Base-by-base conservation (phyloP, 2,329 filamentous ascomycete genomes). In the Cytospora mali region DNA sequence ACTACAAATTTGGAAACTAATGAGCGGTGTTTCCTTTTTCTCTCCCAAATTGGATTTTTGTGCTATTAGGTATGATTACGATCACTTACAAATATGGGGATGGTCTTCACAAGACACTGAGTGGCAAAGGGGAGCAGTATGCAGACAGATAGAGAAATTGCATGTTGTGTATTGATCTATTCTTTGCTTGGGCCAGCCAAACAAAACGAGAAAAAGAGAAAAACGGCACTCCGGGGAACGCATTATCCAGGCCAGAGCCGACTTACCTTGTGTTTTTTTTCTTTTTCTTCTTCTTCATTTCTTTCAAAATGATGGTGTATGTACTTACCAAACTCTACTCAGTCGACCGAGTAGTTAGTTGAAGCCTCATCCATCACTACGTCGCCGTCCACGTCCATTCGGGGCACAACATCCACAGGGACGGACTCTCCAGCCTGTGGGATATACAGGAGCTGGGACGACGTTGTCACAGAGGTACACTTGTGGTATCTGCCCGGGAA, bases 101-200 rank as follows among this genome's bases (percentile, higher is more conserved):
- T 10, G 42, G n/a, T 13, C n/a, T 21, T 23, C 42, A 46, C n/a
- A 35, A 39, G 51, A 28, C 42, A 39, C 33, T 55, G 14, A 48
- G 18, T 6, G 23, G 52, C 35, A 14, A 18, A 9, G 14, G 48
- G 25, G 48, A 53, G 48, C 21, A 33, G 33, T 27, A 31, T 33
- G 33, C 42, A 42, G 18, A 55, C 27, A 42, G 51, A 52, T 63
- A 58, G 39, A 55, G 16, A 27, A 10, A 9, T 59, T 35, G n/a
- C 25, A 51, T 55, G 5, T 28, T 18, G 11, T 49, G 55, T 39
- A 21, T 48, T 23, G 6, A 23, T 33, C 29, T n/a, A 46, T 21
- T 10, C 10, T 4, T 21, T 13, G n/a, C 1, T 21, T 21, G 42
- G 16, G 42, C n/a, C 42, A 23, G 18, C 42, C 42, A 23, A 6